Base-by-base conservation (phyloP, 768 basidiomycete genomes). In the Tylopilus rubrobrunneus region DNA sequence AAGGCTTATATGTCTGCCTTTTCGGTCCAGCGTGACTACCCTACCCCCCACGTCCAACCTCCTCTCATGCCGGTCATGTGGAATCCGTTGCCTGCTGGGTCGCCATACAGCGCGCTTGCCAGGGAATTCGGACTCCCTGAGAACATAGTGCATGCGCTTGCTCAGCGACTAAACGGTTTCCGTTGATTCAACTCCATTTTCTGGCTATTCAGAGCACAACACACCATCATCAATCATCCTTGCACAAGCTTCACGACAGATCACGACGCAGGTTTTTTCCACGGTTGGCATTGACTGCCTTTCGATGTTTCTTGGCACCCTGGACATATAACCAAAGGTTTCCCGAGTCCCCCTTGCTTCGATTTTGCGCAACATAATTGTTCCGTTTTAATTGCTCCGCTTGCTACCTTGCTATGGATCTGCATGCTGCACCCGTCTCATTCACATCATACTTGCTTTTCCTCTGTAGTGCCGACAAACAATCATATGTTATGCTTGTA, bases 101-200 rank as follows among this genome's bases (percentile, higher is more conserved):
- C 60, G 40, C 76, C 63, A 50, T 82, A 66, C 25, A 76, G 76
- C 44, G 77, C 78, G 23, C 76, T 89, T n/a, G 87, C 87, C 23
- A 76, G 76, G 59, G 87, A 89, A 66, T 88, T 88, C 56, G 87
- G 87, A n/a, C 76, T 89, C 21, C 83, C 87, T 50, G 73, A 86
- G 31, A 76, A 83, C 41, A 65, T 88, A 27, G 80, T 89, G 43
- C 79, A 87, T 62, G 84, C 84, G 4, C 76, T 88, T 43, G 83
- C 80, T 39, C 82, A 85, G 56, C 77, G 86, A 47, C 73, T 88
- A 10, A 47, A 58, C 33, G 58, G 53, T 21, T 57, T 70, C 39
- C 59, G 39, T 56, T 68, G 56, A 68, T 14, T 41, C 7, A 19
- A 36, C 4, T 17, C 37, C 1, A 42, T 23, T 42, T 36, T 43